These are phyloP conservation scores for Epicoccum nigrum DNA, from an alignment of 2,329 filamentous ascomycete genomes.

Conservation along the genomic window DNA sequence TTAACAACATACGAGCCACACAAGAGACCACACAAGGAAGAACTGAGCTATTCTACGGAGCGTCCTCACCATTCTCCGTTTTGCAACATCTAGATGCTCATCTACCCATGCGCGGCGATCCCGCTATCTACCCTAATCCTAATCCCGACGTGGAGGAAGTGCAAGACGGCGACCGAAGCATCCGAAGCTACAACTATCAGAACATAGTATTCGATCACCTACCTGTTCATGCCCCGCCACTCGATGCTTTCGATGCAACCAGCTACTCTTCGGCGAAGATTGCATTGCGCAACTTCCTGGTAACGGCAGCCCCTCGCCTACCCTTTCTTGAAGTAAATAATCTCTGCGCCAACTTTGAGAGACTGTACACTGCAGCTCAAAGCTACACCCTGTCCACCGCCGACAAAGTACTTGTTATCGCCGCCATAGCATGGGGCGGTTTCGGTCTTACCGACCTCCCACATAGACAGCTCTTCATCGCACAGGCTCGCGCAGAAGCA, in stretches of 20 bases:
- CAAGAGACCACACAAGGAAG: constrained; percentile 7
- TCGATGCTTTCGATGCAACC: neutral
- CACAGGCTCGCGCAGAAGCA: constrained; percentile 8
- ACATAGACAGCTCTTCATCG: constrained; percentile 1
- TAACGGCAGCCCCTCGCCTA: constrained; percentile 8
- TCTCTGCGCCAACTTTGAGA: constrained; percentile 9
- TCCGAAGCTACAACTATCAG: constrained; percentile 16
- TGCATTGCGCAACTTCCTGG: constrained; percentile 12
- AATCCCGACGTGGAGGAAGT: constrained; percentile 1
- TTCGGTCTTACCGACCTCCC: constrained; percentile 3
- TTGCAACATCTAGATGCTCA: constrained; percentile 16
- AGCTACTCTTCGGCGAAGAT: constrained; percentile 10
- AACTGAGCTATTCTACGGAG: constrained; percentile 16
- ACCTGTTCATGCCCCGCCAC: neutral
- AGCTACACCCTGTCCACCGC: neutral
- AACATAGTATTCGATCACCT: constrained; percentile 14
- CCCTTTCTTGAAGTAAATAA: constrained; percentile 4
- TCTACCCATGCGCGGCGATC: constrained; percentile 7
- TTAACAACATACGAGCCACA: constrained; percentile 17
- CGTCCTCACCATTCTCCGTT: constrained; percentile 14
- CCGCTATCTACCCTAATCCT: constrained; percentile 3
- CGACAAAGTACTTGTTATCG: constrained; percentile 1
- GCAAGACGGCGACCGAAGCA: constrained; percentile 9
- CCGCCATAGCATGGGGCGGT: constrained; percentile 7
- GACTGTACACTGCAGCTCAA: neutral